phyloP scores from a whole-genome alignment of 2,329 filamentous ascomycete genomes.

The Calonectria montana region DNA sequence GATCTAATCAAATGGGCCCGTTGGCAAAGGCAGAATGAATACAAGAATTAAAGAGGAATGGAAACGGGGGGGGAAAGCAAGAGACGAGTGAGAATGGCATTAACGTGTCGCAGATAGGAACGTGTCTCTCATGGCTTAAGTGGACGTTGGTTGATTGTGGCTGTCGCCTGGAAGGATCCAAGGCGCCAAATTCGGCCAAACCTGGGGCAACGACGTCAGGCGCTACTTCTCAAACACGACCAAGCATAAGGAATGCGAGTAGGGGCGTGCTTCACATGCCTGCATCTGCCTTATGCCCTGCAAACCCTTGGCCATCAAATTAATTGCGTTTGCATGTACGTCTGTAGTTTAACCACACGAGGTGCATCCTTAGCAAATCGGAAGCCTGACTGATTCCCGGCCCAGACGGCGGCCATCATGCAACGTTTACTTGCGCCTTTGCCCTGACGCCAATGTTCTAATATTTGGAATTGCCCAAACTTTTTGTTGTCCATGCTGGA shows the following conservation, averaged over 20 bases:
- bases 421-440: background rate
- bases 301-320: conserved; percentile 9
- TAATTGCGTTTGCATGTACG: conserved; percentile 8
- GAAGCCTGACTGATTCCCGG: background rate
- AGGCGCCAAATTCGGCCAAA: conserved; percentile 14
- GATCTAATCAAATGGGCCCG: background rate
- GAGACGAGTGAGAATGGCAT: background rate
- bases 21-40: background rate
- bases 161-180: background rate
- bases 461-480: background rate
- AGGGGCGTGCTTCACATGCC: conserved; percentile 24
- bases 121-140: conserved; percentile 15
- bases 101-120: conserved; percentile 6
- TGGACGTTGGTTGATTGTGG: conserved; percentile 3
- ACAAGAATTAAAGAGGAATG: background rate
- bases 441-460: background rate
- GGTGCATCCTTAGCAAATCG: background rate
- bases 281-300: background rate
- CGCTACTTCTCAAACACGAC: conserved; percentile 16
- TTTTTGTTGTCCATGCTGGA: background rate
- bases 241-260: conserved; percentile 14
- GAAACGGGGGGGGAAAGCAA: background rate
- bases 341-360: conserved; percentile 1
- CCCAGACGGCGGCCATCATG: background rate
- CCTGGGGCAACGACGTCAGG: conserved; percentile 19